phyloP scores from a whole-genome alignment of 1,284 basidiomycete genomes.

The Malassezia obtusa region DNA sequence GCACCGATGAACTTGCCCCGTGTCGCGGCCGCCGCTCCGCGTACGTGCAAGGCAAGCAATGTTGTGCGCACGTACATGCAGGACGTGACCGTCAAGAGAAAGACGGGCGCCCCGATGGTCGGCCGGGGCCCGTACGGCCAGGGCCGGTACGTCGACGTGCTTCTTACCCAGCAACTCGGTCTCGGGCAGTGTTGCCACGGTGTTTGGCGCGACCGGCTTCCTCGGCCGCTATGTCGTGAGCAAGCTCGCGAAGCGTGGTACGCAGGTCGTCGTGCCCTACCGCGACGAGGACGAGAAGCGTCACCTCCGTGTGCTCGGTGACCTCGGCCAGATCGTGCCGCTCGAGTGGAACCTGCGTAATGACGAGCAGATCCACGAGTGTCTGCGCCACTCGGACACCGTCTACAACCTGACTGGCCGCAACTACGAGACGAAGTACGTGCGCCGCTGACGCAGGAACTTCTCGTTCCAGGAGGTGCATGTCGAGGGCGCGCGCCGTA shows the following conservation, averaged over 20 bases:
- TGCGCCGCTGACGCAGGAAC: conserved; percentile 50
- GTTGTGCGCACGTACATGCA: conserved; percentile 21
- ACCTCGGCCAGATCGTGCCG: conserved; percentile 89
- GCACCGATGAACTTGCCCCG: conserved; percentile 4
- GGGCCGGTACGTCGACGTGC: conserved; percentile 29
- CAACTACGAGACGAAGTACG: conserved; percentile 79
- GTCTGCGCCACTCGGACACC: conserved; percentile 85
- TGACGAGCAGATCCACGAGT: conserved; percentile 82
- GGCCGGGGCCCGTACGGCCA: conserved; percentile 42
- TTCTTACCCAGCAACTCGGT: conserved; percentile 28
- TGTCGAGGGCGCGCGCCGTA: conserved; percentile 60
- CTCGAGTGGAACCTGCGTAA: conserved; percentile 92
- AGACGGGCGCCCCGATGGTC: conserved; percentile 43
- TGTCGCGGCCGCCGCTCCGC: neutral
- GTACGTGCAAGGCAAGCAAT: neutral
- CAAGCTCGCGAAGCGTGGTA: conserved; percentile 65
- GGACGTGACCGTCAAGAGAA: conserved; percentile 44
- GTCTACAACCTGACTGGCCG: conserved; percentile 89
- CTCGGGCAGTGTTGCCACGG: conserved; percentile 68
- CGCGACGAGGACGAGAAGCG: conserved; percentile 90
- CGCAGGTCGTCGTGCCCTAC: conserved; percentile 90
- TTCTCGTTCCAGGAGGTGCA: conserved; percentile 72
- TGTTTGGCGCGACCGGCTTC: conserved; percentile 94
- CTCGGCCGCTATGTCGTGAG: conserved; percentile 81
- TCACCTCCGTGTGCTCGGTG: conserved; percentile 82